These are phyloP conservation scores for Chimonanthus salicifolius DNA, from an alignment of 164 flowering plant species.

Conservation along the genomic window DNA sequence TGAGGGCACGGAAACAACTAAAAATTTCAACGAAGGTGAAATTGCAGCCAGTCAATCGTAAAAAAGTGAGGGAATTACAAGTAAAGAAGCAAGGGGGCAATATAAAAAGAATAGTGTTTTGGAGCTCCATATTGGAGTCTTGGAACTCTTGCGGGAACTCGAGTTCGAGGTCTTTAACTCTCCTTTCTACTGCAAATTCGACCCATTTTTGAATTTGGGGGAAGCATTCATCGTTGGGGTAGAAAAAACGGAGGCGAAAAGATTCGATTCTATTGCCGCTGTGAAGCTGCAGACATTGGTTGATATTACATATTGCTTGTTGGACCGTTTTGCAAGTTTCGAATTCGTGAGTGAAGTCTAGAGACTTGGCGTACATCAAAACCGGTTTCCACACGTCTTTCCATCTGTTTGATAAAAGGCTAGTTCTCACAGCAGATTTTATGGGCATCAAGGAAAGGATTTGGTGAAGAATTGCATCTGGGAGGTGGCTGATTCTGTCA, in stretches of 20 bases:
- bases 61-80: neutral
- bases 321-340: neutral
- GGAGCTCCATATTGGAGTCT: neutral
- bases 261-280: neutral
- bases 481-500: constrained; percentile 8
- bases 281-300: constrained; percentile 4
- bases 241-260: neutral
- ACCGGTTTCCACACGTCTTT: neutral
- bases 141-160: neutral
- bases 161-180: constrained; percentile 6
- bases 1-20: constrained; percentile 2
- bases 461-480: constrained; percentile 6
- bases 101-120: neutral
- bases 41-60: neutral
- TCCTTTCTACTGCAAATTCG: neutral
- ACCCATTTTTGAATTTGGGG: constrained; percentile 1
- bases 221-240: neutral
- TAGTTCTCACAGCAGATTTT: neutral
- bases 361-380: neutral
- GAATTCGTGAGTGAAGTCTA: constrained; percentile 4
- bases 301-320: neutral
- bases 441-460: constrained; percentile 7
- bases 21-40: neutral
- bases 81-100: neutral
- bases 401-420: constrained; percentile 12